Base-by-base conservation (phyloP, 73 alveolate species). In the Breviolum minutum region DNA sequence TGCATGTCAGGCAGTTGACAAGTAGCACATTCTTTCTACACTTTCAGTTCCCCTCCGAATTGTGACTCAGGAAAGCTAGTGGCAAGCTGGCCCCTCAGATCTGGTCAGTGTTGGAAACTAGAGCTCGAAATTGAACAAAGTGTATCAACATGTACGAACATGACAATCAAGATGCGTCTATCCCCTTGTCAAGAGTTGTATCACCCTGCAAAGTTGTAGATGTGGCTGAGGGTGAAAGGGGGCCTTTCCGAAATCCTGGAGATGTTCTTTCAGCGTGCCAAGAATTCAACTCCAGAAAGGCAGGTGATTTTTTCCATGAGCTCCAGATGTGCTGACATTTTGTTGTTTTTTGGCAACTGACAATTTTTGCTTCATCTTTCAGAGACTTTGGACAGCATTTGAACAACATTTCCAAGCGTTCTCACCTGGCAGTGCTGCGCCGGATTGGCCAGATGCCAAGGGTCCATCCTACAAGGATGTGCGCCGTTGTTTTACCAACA, bases 371-470 rank as follows among this genome's bases (percentile, higher is more conserved):
- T 14, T 10, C 30, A 14, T 29, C 11, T 14, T 12, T 17, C 89
- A 20, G 26, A 20, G 32, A 22, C 81, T 5, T 13, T 7, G n/a
- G 10, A 17, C n/a, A 20, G 7, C 40, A 8, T 71, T 71, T 22
- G 5, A 30, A 1, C 26, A 8, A 14, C 89, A 32, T 5, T 30
- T 9, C 70, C 30, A 66, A 9, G 7, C 16, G 13, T 30, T 17
- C 24, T n/a, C 61, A 22, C 94, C 63, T 62, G 86, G 89, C 96
- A 91, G 97, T 91, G 97, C 97, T 13, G 97, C 97, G 61, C 97
- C 97, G 40, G 97, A 91, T 63, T 91, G 97, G 97, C 97, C 97
- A 0, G 97, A 91, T 63, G 97, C 97, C 62, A 91, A 91, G 80
- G 97, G 97, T 30, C 97, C 97, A 17, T 71, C 89, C n/a, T 91